Percentiles rank a stretch among this genome's conserved stretches.
Conservation (phyloP, 176 grass and related monocot species). For the Poa pratensis region DNA sequence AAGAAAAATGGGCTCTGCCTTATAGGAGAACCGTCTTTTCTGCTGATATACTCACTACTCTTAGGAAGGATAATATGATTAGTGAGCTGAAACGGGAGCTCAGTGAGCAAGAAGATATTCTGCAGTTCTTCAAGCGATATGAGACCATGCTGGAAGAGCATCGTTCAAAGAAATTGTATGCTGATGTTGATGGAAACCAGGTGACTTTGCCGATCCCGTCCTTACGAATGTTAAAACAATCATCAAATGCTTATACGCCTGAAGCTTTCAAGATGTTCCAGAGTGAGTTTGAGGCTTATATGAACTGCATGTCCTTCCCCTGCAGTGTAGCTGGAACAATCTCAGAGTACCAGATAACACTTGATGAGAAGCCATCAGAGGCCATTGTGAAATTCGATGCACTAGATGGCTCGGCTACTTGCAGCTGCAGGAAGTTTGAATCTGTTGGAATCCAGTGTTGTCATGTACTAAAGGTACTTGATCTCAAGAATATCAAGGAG, state of each 20-base stretch:
- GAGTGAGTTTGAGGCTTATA: slow-evolving; percentile 83
- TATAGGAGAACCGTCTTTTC: slow-evolving; percentile 65
- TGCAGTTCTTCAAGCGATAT: slow-evolving; percentile 73
- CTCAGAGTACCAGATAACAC: slow-evolving; percentile 71
- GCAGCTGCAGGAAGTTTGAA: slow-evolving; percentile 87
- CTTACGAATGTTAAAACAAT: slow-evolving; percentile 76
- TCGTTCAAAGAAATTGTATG: slow-evolving; percentile 68
- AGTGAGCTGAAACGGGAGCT: slow-evolving; percentile 64
- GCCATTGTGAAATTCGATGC: slow-evolving; percentile 72
- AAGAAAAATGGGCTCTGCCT: slow-evolving; percentile 81
- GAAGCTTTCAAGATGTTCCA: slow-evolving; percentile 85
- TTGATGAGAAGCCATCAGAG: slow-evolving; percentile 76
- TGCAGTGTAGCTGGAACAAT: slow-evolving; percentile 57
- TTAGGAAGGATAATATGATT: slow-evolving; percentile 76
- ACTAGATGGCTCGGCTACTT: slow-evolving; percentile 68
- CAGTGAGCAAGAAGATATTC: slow-evolving; percentile 73
- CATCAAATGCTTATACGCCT: slow-evolving; percentile 77
- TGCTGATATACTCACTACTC: slow-evolving; percentile 76
- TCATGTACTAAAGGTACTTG: slow-evolving; percentile 85
- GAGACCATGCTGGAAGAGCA: slow-evolving; percentile 73
- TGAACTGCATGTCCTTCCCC: slow-evolving; percentile 83
- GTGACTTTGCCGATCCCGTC: slow-evolving; percentile 68
- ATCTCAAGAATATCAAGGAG: slow-evolving; percentile 96
- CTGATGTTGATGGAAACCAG: slow-evolving; percentile 62
- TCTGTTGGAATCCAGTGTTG: slow-evolving; percentile 77